Base-by-base conservation (phyloP, 1,284 basidiomycete species). In the Meripilus lineatus region DNA sequence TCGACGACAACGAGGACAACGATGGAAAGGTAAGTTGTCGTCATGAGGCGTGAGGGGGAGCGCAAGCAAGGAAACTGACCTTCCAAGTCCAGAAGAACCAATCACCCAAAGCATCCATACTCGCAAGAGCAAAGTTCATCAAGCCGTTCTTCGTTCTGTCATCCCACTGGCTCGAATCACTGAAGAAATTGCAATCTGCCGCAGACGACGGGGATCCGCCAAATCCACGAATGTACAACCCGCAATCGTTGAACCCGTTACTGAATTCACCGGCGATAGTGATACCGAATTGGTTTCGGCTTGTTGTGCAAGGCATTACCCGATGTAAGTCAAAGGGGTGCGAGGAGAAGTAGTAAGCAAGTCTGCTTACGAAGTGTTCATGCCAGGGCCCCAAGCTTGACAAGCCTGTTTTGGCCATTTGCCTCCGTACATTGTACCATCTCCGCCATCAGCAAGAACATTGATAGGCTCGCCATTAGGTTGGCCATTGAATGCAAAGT, bases 51-150 rank as follows among this genome's bases (percentile, higher is more conserved):
- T 22, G 17, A 14, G 21, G 13, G n/a, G 46, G 42, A 13, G n/a
- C 30, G 22, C 14, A 40, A 34, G 10, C 22, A 22, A 35, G 21
- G 14, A 17, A 18, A 50, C 56, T 26, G 37, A 79, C 79, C 67
- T 74, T 76, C 83, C 82, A 85, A 10, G 82, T 85, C 82, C 77
- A 83, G 69, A 80, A 84, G 69, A 78, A 84, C 64, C 66, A 82
- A 59, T 84, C 72, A 44, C 70, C 65, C 4, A 76, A 61, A 15
- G 74, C 70, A 58, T 81, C 79, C 79, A 81, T 80, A 50, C 68
- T 71, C 26, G 77, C 75, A 48, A 74, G 58, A 11, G 79, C 74
- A 55, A 86, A 82, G 35, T 69, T 60, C 52, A 65, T 63, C 22
- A 89, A 55, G 11, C 79, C 81, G 18, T 71, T 68, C 59, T 81